These are phyloP conservation scores for Hydrangea macrophylla DNA, from an alignment of 148 eudicot genomes.

Conservation along the genomic window DNA sequence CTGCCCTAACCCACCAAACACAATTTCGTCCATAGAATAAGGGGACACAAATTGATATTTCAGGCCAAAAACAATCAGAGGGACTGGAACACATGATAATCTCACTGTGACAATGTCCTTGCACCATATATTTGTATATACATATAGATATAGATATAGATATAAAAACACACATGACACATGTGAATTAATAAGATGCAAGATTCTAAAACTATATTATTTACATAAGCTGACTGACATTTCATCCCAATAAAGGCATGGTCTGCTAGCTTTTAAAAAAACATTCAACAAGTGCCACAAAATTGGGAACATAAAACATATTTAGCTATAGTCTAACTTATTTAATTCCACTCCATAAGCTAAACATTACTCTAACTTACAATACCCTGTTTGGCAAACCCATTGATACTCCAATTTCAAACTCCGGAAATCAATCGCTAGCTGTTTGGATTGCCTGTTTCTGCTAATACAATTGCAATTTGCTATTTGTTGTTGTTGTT, in stretches of 20 bases:
- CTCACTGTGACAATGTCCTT: not conserved
- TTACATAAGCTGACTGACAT: no score
- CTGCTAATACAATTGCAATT: no score
- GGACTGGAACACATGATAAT: not conserved
- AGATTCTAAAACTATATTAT: no score
- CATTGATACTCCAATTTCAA: not conserved
- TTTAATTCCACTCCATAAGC: no score
- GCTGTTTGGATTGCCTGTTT: no score
- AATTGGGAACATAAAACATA: not conserved
- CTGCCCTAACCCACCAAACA: not conserved
- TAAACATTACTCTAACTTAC: no score
- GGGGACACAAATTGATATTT: not conserved
- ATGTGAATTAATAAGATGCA: not conserved
- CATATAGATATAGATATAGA: not conserved
- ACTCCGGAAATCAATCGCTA: no score
- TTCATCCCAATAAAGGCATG: no score
- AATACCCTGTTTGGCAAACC: not conserved
- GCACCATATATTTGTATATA: not conserved
- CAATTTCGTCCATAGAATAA: not conserved
- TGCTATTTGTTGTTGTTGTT: no score
- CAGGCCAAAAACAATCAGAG: not conserved
- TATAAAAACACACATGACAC: not conserved
- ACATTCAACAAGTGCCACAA: not conserved
- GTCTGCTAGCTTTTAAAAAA: no score
- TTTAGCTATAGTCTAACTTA: not conserved